Conservation (phyloP, 805 yeast species). For the Candida fluviatilis region DNA sequence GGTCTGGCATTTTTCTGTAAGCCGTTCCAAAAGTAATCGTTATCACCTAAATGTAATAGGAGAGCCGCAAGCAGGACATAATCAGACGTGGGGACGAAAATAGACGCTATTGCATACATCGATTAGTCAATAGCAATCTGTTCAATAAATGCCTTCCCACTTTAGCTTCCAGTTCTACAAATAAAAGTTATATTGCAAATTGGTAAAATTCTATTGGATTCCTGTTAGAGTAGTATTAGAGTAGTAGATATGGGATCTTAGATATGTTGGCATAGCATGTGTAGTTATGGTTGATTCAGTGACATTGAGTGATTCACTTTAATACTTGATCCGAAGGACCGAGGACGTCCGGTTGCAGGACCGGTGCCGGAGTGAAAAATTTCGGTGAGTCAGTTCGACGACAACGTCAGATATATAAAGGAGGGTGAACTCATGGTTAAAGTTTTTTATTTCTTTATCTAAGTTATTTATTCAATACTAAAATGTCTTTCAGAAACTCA, state of each 20-base stretch:
- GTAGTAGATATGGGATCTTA: no score
- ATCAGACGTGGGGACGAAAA: no score
- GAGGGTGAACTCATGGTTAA: neutral
- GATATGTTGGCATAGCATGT: no score
- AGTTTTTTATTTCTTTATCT: neutral
- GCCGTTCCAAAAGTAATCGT: neutral
- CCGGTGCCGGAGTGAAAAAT: slow-evolving; percentile 4
- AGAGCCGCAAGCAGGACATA: neutral
- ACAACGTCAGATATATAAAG: slow-evolving; percentile 2
- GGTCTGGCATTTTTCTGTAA: neutral
- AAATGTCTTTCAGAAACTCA: slow-evolving; percentile 43
- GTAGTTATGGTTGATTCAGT: no score
- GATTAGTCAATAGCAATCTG: no score
- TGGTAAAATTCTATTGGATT: no score
- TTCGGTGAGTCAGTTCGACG: slow-evolving; percentile 1
- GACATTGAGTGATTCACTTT: no score
- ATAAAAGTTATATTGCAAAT: no score
- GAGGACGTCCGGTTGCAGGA: neutral
- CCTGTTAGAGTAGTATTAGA: no score
- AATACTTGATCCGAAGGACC: neutral
- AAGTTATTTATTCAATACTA: slow-evolving; percentile 8
- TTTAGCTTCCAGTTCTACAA: no score
- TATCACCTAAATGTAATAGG: neutral
- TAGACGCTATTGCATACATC: no score
- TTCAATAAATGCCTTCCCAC: no score